These are phyloP conservation scores for Cladophialophora psammophila DNA, from an alignment of 2,329 filamentous ascomycete species.

Conservation along the genomic window DNA sequence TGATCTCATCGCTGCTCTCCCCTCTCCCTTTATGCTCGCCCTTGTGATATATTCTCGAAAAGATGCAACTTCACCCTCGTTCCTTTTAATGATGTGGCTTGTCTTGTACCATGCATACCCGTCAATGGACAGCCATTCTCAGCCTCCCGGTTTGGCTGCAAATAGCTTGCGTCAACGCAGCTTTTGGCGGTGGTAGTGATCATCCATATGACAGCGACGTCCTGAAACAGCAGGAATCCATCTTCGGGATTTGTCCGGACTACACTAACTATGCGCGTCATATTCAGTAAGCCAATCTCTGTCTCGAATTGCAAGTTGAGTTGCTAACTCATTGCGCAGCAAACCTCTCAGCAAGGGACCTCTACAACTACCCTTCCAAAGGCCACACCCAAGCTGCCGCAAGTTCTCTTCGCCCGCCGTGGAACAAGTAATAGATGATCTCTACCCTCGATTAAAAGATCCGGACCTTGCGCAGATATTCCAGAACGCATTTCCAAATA, in stretches of 20 bases:
- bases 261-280: conserved; percentile 42
- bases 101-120: conserved; percentile 17
- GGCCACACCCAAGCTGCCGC: conserved; percentile 80
- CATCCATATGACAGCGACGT: conserved; percentile 29
- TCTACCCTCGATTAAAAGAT: conserved; percentile 80
- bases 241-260: conserved; percentile 42
- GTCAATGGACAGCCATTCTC: conserved; percentile 14
- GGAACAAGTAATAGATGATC: conserved; percentile 83
- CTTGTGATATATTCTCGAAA: background rate
- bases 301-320: background rate
- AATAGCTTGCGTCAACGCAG: conserved; percentile 12
- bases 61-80: background rate
- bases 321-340: conserved; percentile 54
- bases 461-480: conserved; percentile 90
- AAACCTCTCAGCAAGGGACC: conserved; percentile 80
- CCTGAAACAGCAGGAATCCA: conserved; percentile 27
- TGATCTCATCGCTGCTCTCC: background rate
- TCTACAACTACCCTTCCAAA: conserved; percentile 81
- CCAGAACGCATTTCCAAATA: conserved; percentile 93
- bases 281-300: conserved; percentile 32
- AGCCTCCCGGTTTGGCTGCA: conserved; percentile 14
- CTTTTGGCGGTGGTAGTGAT: conserved; percentile 18
- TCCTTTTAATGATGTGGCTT: background rate
- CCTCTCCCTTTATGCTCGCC: background rate
- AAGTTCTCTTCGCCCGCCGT: conserved; percentile 88